phyloP scores from a whole-genome alignment of 108 stramenopile genomes.

The Chaetoceros muelleri region DNA sequence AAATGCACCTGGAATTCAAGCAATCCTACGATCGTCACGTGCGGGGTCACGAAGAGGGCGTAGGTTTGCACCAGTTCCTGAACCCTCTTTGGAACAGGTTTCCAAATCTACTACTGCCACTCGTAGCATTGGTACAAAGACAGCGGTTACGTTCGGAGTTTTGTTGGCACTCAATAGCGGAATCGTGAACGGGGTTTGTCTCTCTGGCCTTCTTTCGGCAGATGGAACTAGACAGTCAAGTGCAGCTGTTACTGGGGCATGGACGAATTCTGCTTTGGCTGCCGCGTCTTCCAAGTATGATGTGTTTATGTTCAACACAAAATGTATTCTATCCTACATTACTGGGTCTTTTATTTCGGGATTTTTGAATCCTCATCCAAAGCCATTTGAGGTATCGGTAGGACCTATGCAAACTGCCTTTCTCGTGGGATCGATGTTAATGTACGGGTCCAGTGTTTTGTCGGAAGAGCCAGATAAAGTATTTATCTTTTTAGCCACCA shows the following conservation, averaged over 20 bases:
- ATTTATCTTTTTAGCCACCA: conserved; percentile 23
- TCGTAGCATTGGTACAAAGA: not conserved
- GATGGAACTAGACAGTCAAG: not conserved
- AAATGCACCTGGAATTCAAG: too few relatives aligned
- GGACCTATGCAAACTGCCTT: conserved; percentile 35
- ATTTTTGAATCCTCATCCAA: conserved; percentile 20
- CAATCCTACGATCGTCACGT: too few relatives aligned
- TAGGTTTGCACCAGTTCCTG: too few relatives aligned
- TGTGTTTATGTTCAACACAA: conserved; percentile 8
- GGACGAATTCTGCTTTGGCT: conserved; percentile 14
- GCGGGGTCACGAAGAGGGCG: too few relatives aligned
- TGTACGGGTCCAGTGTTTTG: conserved; percentile 13
- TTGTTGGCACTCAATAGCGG: conserved; percentile 24
- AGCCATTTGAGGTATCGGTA: conserved; percentile 23
- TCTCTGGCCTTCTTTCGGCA: conserved; percentile 15
- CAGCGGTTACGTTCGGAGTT: conserved; percentile 5
- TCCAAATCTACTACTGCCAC: too few relatives aligned
- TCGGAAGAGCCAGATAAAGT: not conserved
- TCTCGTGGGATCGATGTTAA: conserved; percentile 17
- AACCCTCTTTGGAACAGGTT: too few relatives aligned
- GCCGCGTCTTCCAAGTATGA: conserved; percentile 10
- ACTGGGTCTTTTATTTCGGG: conserved; percentile 17
- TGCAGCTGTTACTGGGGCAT: conserved; percentile 23
- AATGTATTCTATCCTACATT: conserved; percentile 21
- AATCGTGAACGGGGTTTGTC: conserved; percentile 27